These are phyloP conservation scores for Mycosphaerella sp. DNA, from an alignment of 2,329 filamentous ascomycete genomes.

Conservation along the genomic window DNA sequence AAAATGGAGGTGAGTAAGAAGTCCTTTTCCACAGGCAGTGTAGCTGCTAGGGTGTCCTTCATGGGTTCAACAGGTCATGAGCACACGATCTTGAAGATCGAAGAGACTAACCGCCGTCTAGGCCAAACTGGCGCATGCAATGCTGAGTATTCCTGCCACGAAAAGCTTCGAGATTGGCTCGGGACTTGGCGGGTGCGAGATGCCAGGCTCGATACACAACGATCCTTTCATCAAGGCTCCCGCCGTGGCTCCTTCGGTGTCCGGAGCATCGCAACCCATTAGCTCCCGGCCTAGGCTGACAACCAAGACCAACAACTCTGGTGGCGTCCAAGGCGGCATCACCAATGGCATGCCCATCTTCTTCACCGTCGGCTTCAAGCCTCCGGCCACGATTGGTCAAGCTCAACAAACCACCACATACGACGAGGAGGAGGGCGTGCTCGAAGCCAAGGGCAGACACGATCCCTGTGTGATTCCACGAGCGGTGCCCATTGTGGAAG, in stretches of 20 bases:
- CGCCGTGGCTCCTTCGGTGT: slow-evolving; percentile 41
- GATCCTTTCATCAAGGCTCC: slow-evolving; percentile 68
- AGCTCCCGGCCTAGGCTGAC: slow-evolving; percentile 56
- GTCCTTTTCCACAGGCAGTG: background rate
- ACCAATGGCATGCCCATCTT: slow-evolving; percentile 89
- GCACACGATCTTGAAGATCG: background rate
- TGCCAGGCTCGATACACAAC: slow-evolving; percentile 87
- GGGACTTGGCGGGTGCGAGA: slow-evolving; percentile 78
- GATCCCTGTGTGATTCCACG: slow-evolving; percentile 89
- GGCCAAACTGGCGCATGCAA: slow-evolving; percentile 81
- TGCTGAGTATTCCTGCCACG: slow-evolving; percentile 89
- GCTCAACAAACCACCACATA: slow-evolving; percentile 79
- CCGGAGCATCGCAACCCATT: slow-evolving; percentile 22
- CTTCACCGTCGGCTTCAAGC: slow-evolving; percentile 93
- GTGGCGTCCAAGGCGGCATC: slow-evolving; percentile 92
- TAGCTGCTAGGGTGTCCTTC: background rate
- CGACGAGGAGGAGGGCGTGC: slow-evolving; percentile 64
- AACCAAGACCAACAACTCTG: slow-evolving; percentile 91
- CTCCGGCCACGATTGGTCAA: slow-evolving; percentile 85
- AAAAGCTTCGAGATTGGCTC: slow-evolving; percentile 96
- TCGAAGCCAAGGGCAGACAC: slow-evolving; percentile 89
- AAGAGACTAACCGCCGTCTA: background rate
- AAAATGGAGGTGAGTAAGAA: slow-evolving; percentile 61
- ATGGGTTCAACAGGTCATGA: background rate
- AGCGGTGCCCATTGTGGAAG: slow-evolving; percentile 79